Evolutionary conservation across 2,329 filamentous ascomycete genomes (phyloP), one percentile per base, ranked within the genome.

Genomic region (Huntiella omanensis): DNA sequence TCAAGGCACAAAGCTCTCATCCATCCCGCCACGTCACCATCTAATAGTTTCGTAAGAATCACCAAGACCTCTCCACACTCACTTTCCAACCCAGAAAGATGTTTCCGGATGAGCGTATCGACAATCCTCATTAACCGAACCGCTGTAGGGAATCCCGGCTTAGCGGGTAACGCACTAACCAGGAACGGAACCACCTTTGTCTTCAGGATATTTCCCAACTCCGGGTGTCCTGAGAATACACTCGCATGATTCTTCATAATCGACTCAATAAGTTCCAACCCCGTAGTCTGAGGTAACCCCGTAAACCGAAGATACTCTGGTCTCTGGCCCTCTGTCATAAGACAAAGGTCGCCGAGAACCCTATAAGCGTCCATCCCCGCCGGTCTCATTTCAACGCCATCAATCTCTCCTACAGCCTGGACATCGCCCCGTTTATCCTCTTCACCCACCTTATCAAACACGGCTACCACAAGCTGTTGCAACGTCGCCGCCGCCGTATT

Each of bases 401-500:
- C 75, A 3, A 83, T 77, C 53, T 85, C 78, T 12, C 76, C 78
- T 33, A 75, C 71, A 3, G 71, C 65, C 15, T 73, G 68, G 6
- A 71, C 65, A 51, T 78, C 70, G 5, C 10, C 68, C 74, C 59
- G 62, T 80, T 78, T 78, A 58, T 95, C 86, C 65, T 95, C 86
- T 4, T 67, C 65, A 1, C 78, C 73, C 2, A 95, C 85, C 59
- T 92, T 91, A 59, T 96, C 91, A 61, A 95, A 96, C 0, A 94
- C 82, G 1, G 83, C 81, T 32, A 91, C 84, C 5, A 96, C 79
- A 11, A 98, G 72, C 60, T 96, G 91, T 61, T 95, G 88, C 46
- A 98, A 66, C 2, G 91, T 96, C n/a, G 91, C 91, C 19, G 88
- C 85, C 7, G 91, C 91, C 1, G 92, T 96, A 55, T 92, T 92